These are phyloP conservation scores for Fusarium citri DNA, from an alignment of 2,329 filamentous ascomycete genomes.

Conservation along the genomic window DNA sequence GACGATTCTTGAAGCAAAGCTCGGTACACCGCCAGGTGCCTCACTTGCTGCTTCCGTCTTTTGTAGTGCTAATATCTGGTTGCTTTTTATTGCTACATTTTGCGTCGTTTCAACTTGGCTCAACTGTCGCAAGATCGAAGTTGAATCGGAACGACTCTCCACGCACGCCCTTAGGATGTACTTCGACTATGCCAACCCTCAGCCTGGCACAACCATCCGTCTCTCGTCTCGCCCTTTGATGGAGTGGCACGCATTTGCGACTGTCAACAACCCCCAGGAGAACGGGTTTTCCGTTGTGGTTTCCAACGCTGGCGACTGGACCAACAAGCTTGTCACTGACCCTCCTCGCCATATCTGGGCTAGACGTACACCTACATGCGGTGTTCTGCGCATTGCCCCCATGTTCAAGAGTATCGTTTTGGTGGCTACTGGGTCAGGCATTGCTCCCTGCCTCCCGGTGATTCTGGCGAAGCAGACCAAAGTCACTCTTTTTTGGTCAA, in stretches of 20 bases:
- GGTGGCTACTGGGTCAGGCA: slow-evolving; percentile 76
- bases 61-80: slow-evolving; percentile 65
- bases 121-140: slow-evolving; percentile 70
- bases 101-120: slow-evolving; percentile 76
- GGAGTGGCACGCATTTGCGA: slow-evolving; percentile 79
- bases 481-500: slow-evolving; percentile 73
- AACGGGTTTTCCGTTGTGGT: slow-evolving; percentile 71
- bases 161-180: slow-evolving; percentile 76
- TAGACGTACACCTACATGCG: slow-evolving; percentile 70
- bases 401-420: slow-evolving; percentile 72
- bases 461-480: slow-evolving; percentile 59
- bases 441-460: slow-evolving; percentile 66
- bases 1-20: slow-evolving; percentile 65
- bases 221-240: slow-evolving; percentile 69
- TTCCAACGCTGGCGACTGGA: slow-evolving; percentile 76
- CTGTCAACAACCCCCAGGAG: slow-evolving; percentile 66
- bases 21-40: slow-evolving; percentile 62
- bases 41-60: slow-evolving; percentile 45
- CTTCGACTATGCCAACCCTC: slow-evolving; percentile 67
- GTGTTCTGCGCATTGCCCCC: slow-evolving; percentile 71
- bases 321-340: slow-evolving; percentile 67
- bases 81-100: slow-evolving; percentile 68
- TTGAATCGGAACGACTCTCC: slow-evolving; percentile 73
- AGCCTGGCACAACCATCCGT: slow-evolving; percentile 58
- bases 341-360: slow-evolving; percentile 71